phyloP scores from a whole-genome alignment of 371 early-diverging fungal species.

The Apophysomyces sp. region DNA sequence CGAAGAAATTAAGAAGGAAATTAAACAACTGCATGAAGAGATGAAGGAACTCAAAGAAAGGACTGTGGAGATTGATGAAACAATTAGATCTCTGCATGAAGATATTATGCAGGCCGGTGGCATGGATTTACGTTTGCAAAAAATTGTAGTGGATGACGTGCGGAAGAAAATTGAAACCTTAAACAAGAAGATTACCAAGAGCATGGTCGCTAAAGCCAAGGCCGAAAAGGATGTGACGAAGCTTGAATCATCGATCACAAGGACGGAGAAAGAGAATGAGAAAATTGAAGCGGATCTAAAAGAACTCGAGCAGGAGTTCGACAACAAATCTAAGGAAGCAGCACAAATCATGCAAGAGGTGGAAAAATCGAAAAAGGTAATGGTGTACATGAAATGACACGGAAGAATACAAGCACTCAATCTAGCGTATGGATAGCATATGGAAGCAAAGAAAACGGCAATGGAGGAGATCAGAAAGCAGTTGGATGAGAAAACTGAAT shows the following conservation, averaged over 20 bases:
- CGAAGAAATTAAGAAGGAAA: constrained; percentile 37
- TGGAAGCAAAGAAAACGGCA: constrained; percentile 73
- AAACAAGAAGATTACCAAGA: constrained; percentile 64
- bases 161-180: constrained; percentile 71
- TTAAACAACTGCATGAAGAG: constrained; percentile 39
- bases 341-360: constrained; percentile 56
- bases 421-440: constrained; percentile 30
- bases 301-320: constrained; percentile 56
- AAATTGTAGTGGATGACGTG: constrained; percentile 80
- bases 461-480: constrained; percentile 66
- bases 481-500: constrained; percentile 63
- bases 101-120: constrained; percentile 92
- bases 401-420: neutral
- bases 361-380: constrained; percentile 33
- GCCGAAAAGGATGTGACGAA: constrained; percentile 76
- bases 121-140: constrained; percentile 82
- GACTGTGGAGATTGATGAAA: constrained; percentile 57
- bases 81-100: constrained; percentile 76
- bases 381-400: neutral
- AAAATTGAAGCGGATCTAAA: constrained; percentile 62
- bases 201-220: constrained; percentile 68
- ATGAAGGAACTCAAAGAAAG: constrained; percentile 38
- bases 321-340: constrained; percentile 44
- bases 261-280: constrained; percentile 66
- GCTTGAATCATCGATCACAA: constrained; percentile 60